Base-by-base conservation (phyloP, 164 flowering plant species). In the Hamamelis virginiana region DNA sequence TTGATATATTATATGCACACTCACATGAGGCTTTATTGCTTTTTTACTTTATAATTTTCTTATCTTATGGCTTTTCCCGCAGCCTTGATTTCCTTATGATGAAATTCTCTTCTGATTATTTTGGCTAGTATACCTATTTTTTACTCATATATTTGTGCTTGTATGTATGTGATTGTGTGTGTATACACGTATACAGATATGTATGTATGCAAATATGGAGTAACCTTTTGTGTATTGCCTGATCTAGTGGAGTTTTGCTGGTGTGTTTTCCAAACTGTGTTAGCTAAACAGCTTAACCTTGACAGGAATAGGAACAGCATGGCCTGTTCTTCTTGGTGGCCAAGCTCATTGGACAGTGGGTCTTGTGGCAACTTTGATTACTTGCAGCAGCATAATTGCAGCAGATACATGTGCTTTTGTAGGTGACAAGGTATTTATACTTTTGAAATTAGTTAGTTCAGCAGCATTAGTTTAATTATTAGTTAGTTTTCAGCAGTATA, bases 261-360 rank as follows among this genome's bases (percentile, higher is more conserved):
- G 58, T 57, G 18, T 19, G 16, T 64, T 62, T 72, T 57, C 59
- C 57, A 68, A 66, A 47, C 19, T 52, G 33, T 59, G 44, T 26
- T 43, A 68, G 69, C 67, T 80, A 70, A 41, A n/a, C n/a, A n/a
- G n/a, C n/a, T n/a, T n/a, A n/a, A n/a, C n/a, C n/a, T n/a, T n/a
- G n/a, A n/a, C n/a, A n/a, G n/a, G n/a, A n/a, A n/a, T n/a, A n/a
- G n/a, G n/a, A n/a, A n/a, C n/a, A n/a, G n/a, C n/a, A n/a, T 96
- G 98, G 99, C 98, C 99, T 28, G 57, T 89, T 72, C 82, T 96
- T 79, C 88, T 96, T 68, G 98, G 98, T 61, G 99, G 98, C 22
- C 94, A 75, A 72, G 78, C 95, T 72, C 97, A 90, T 75, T 96
- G 70, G n/a, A n/a, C n/a, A n/a, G n/a, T n/a, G n/a, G n/a, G n/a